phyloP scores from a whole-genome alignment of 2,329 filamentous ascomycete genomes.

The Xylaria sp. region DNA sequence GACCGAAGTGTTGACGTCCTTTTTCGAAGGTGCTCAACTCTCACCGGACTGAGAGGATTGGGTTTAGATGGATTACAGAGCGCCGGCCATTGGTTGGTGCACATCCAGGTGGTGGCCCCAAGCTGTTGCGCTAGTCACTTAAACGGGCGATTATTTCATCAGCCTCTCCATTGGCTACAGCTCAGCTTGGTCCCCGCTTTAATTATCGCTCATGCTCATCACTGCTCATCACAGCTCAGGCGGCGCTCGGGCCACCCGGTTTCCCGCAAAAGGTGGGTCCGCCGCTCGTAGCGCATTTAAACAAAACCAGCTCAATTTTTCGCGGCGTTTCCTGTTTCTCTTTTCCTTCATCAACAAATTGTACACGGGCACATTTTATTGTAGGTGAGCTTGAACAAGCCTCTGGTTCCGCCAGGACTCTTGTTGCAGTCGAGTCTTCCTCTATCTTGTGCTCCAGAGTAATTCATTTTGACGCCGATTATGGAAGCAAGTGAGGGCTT shows the following conservation, averaged over 20 bases:
- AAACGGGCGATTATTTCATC: slow-evolving; percentile 39
- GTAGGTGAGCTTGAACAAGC: slow-evolving; percentile 68
- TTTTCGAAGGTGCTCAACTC: slow-evolving; percentile 13
- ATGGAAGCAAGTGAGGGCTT: slow-evolving; percentile 72
- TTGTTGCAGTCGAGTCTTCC: slow-evolving; percentile 66
- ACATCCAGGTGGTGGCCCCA: neutral
- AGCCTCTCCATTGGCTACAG: slow-evolving; percentile 31
- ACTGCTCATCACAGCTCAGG: too few relatives aligned
- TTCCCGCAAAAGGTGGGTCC: neutral
- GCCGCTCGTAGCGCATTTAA: slow-evolving; percentile 1
- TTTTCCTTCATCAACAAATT: slow-evolving; percentile 60
- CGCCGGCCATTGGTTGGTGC: slow-evolving; percentile 19
- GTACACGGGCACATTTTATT: slow-evolving; percentile 73
- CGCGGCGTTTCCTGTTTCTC: slow-evolving; percentile 34
- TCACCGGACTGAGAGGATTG: slow-evolving; percentile 1
- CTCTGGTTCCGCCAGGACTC: slow-evolving; percentile 43
- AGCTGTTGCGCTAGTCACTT: slow-evolving; percentile 30
- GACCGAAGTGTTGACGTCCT: slow-evolving; percentile 36
- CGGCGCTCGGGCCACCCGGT: slow-evolving; percentile 3
- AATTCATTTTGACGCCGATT: slow-evolving; percentile 61
- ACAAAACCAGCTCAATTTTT: neutral
- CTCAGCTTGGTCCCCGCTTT: neutral
- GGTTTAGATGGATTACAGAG: slow-evolving; percentile 12
- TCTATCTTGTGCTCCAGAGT: slow-evolving; percentile 75
- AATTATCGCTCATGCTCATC: neutral